phyloP scores from a whole-genome alignment of 495 filamentous ascomycete species.

The Hypoxylon cercidicola region DNA sequence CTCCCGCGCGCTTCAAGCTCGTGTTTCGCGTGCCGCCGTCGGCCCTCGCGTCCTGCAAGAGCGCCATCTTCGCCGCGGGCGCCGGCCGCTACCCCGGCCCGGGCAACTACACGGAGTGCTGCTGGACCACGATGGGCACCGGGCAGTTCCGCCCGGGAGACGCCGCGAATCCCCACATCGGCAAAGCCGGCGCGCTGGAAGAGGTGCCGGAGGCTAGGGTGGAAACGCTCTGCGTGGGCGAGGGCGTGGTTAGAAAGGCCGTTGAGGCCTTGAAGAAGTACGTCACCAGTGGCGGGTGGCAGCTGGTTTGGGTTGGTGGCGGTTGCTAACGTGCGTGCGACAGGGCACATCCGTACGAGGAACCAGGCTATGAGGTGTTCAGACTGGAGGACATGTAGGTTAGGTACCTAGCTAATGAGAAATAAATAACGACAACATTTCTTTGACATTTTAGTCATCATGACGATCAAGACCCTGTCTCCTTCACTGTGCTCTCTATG shows the following conservation, averaged over 20 bases:
- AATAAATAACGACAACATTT: not conserved
- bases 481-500: too few relatives aligned
- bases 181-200: slow-evolving; percentile 61
- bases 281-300: slow-evolving; percentile 30
- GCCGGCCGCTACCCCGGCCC: slow-evolving; percentile 65
- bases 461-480: too few relatives aligned
- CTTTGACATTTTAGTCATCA: too few relatives aligned
- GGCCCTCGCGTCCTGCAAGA: slow-evolving; percentile 59
- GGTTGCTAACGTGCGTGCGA: slow-evolving; percentile 19
- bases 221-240: slow-evolving; percentile 59
- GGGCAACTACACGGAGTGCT: slow-evolving; percentile 67
- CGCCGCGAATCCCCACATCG: slow-evolving; percentile 66
- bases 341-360: slow-evolving; percentile 83
- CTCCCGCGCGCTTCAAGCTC: slow-evolving; percentile 58
- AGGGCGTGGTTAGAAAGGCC: slow-evolving; percentile 52
- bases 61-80: slow-evolving; percentile 68
- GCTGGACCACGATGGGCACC: slow-evolving; percentile 64
- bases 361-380: slow-evolving; percentile 77
- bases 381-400: slow-evolving; percentile 74
- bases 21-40: slow-evolving; percentile 65
- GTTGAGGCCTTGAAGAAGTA: slow-evolving; percentile 69
- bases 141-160: slow-evolving; percentile 69
- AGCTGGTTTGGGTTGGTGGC: not conserved
- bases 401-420: not conserved
- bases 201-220: slow-evolving; percentile 59